Evolutionary conservation across 2,329 filamentous ascomycete species (phyloP).

Genomic region (Myriosclerotinia scirpicola): DNA sequence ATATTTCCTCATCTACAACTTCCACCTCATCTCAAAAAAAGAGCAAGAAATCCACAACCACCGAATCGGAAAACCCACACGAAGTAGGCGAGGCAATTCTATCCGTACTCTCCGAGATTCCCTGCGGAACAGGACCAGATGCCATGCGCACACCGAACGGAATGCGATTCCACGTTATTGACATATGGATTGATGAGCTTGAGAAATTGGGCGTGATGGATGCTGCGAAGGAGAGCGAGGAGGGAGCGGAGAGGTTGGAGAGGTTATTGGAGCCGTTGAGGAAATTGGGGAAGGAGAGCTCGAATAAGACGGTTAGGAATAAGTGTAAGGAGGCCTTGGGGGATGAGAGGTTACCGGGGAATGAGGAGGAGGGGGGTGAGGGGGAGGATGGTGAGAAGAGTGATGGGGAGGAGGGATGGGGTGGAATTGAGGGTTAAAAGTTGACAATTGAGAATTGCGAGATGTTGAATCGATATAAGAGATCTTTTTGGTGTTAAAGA

Average conservation of each 20-base stretch:
- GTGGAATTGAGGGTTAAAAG: constrained; percentile 38
- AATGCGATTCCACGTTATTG: constrained; percentile 79
- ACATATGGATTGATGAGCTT: constrained; percentile 90
- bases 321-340: constrained; percentile 68
- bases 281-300: constrained; percentile 50
- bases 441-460: constrained; percentile 22
- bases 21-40: constrained; percentile 31
- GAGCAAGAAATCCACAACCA: constrained; percentile 31
- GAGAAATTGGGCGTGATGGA: constrained; percentile 64
- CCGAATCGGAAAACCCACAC: background rate
- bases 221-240: constrained; percentile 40
- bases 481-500: constrained; percentile 11
- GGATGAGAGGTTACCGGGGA: constrained; percentile 73
- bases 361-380: constrained; percentile 42
- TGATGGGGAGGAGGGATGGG: constrained; percentile 40
- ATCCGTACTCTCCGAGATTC: constrained; percentile 49
- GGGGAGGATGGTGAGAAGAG: background rate
- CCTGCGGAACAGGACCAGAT: constrained; percentile 34
- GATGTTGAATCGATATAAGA: background rate
- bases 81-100: constrained; percentile 41
- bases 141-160: constrained; percentile 69
- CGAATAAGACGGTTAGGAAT: constrained; percentile 69
- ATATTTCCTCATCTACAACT: constrained; percentile 33
- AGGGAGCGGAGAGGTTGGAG: constrained; percentile 42
- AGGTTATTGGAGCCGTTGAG: constrained; percentile 47